Base-by-base conservation (phyloP, 176 grass and related monocot species). In the Cymbopogon citratus region DNA sequence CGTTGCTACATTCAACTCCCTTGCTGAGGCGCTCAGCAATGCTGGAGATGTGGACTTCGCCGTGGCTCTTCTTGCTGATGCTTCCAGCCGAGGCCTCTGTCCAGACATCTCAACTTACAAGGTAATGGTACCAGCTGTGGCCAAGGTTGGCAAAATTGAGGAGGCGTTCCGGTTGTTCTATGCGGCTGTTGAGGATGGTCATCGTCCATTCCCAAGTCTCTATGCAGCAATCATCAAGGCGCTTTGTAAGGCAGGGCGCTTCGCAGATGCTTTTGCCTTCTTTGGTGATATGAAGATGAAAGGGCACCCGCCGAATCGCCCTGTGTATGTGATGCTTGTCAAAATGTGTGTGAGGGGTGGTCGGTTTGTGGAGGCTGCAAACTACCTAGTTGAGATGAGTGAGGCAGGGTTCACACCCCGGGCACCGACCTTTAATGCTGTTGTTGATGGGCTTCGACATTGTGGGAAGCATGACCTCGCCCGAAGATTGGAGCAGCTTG, bases 91-190 rank as follows among this genome's bases (percentile, higher is more conserved):
- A 27, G 92, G 95, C 57, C 40, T 98, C 49, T 98, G 86, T 83
- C 90, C 95, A 6, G 92, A 98, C 80, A 92, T 98, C 63, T 98
- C 95, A 16, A 98, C 92, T 2, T 98, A 95, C 88, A 98, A 98
- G 84, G 91, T 91, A 39, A 79, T 98, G 81, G 77, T 98, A 56
- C 92, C 92, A 5, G 92, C 92, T 39, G 90, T 98, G 40, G 88
- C 95, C 66, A 98, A 95, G 86, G 69, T 79, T 83, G 92, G 92
- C 60, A 86, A 74, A 70, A 91, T 98, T 23, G 95, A 98, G 36
- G 87, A 90, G 51, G 88, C 95, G 40, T 98, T 98, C 69, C 40
- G 66, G 12, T 52, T 98, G 81, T 98, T 95, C 84, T 86, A 98
- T 82, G 83, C 80, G 5, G 87, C 85, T 15, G 44, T 98, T 25